Conservation (phyloP, 345 rosid genomes). For the Citrus maxima region DNA sequence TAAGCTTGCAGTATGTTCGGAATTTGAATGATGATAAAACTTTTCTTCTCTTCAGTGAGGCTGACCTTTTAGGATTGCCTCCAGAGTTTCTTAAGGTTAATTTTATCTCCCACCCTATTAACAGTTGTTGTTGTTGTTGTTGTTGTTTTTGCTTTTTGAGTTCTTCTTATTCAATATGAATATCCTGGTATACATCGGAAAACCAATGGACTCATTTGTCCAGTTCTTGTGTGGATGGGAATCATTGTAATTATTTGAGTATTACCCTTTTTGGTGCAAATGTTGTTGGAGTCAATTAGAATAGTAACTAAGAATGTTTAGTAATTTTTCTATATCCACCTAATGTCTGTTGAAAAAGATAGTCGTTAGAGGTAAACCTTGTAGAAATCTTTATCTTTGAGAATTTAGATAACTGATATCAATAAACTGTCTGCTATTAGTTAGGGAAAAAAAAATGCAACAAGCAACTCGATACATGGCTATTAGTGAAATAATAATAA, state of each 20-base stretch:
- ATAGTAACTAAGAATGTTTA: neutral
- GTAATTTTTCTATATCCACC: neutral
- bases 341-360: neutral
- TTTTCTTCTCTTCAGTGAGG: conserved; percentile 58
- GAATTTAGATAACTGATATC: neutral
- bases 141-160: neutral
- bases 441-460: too few relatives aligned
- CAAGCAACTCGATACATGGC: neutral
- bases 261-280: neutral
- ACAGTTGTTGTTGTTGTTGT: neutral
- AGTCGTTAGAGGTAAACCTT: neutral
- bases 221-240: neutral
- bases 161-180: neutral
- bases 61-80: conserved; percentile 78
- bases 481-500: neutral
- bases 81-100: conserved; percentile 69
- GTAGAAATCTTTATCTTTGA: neutral
- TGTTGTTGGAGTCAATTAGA: neutral
- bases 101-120: conserved; percentile 2
- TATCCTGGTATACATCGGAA: neutral
- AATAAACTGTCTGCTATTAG: neutral
- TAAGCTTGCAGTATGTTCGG: conserved; percentile 62
- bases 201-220: neutral
- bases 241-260: neutral
- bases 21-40: conserved; percentile 72